phyloP scores from a whole-genome alignment of 169 alveolate genomes.

The Plasmodium inui region DNA sequence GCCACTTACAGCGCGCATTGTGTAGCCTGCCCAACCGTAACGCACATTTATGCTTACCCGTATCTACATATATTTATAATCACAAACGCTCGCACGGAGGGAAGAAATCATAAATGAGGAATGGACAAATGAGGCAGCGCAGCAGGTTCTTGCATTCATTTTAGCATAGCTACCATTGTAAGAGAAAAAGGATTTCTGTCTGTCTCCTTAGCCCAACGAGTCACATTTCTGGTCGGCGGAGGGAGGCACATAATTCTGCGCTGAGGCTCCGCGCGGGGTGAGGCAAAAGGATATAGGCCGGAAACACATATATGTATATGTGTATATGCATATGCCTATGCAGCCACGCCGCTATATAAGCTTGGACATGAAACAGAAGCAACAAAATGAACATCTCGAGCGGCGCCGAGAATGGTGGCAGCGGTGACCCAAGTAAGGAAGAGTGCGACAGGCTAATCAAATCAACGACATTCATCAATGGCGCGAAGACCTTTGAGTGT shows the following conservation, averaged over 20 bases:
- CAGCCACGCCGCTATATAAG: neutral
- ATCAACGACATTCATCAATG: conserved; percentile 60
- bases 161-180: neutral
- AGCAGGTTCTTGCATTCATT: neutral
- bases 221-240: neutral
- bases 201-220: neutral
- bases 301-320: conserved; percentile 1
- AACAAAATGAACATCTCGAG: conserved; percentile 13
- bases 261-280: neutral
- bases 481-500: conserved; percentile 56
- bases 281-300: neutral
- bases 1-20: neutral
- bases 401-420: neutral
- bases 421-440: conserved; percentile 5
- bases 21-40: neutral
- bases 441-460: conserved; percentile 25
- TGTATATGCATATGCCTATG: neutral
- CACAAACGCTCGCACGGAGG: neutral
- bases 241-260: neutral
- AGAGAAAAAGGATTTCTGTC: neutral
- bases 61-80: neutral
- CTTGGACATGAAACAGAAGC: neutral
- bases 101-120: neutral
- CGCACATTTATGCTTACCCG: neutral
- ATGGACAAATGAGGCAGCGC: neutral